Base-by-base conservation (phyloP, 305 asterid genomes). In the Fraxinus floribunda region DNA sequence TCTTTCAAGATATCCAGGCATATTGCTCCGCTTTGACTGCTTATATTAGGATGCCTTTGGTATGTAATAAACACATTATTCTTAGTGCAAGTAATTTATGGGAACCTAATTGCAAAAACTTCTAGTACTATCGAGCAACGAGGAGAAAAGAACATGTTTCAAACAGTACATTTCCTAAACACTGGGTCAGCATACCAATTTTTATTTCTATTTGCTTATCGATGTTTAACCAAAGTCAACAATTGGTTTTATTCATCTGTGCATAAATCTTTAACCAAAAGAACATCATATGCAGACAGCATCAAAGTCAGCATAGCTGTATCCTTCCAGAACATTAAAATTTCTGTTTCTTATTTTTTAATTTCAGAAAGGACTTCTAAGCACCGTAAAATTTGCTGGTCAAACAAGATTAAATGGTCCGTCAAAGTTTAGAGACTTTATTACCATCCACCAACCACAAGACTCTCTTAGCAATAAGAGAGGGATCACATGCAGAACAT, bases 11-110 rank as follows among this genome's bases (percentile, higher is more conserved):
- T 92, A 86, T 94, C 98, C 77, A 95, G 86, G 92, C 99, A 96
- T 88, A 96, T 96, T 75, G 99, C 99, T 79, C 98, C 99, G 85
- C 94, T 96, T 90, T 94, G 98, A 86, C 99, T 96, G 92, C 99
- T 96, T 76, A 96, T 92, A 83, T 96, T 96, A 8, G 99, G 99
- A 88, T 96, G 98, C 99, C 99, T 95, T 89, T 86, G 86, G 78
- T 18, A 77, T 83, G 79, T 80, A 85, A 83, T 55, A 38, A 81
- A 86, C 44, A 73, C 52, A 62, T 13, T 72, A 41, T 41, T 1
- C 52, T 41, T 10, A 41, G 44, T 18, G 75, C 76, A 60, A 72
- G 76, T 36, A 76, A 78, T 18, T 78, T 79, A 18, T 78, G 22
- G 26, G 36, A 80, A 78, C 52, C 76, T 36, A 34, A 30, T 68